A percentile compares a stretch with the other conserved stretches of the same genome.
These are phyloP conservation scores for Ascobolus immersus DNA, from an alignment of 495 filamentous ascomycete genomes.

Conservation along the genomic window DNA sequence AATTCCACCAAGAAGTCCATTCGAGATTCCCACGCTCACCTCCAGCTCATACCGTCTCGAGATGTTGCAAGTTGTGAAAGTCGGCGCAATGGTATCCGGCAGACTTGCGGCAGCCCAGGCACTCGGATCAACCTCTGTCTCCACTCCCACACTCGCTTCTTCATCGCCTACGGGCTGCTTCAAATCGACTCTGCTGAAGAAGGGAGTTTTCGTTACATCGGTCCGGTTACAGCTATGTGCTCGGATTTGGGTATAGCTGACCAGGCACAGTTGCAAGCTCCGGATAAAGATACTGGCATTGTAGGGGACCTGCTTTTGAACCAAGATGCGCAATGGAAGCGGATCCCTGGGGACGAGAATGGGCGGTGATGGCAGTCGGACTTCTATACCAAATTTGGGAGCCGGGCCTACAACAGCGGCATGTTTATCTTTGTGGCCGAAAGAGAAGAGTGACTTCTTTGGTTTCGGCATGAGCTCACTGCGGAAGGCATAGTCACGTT, in stretches of 20 bases:
- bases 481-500: conserved; percentile 28
- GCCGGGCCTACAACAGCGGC: conserved; percentile 11
- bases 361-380: conserved; percentile 62
- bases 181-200: conserved; percentile 5
- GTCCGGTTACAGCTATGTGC: conserved; percentile 43
- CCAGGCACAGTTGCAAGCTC: conserved; percentile 51
- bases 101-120: conserved; percentile 45
- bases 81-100: conserved; percentile 62
- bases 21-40: conserved; percentile 40
- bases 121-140: conserved; percentile 34
- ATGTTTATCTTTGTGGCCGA: neutral
- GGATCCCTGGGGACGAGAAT: conserved; percentile 73
- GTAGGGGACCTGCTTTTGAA: conserved; percentile 42
- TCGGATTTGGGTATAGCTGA: conserved; percentile 50
- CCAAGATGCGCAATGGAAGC: conserved; percentile 53
- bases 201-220: conserved; percentile 26
- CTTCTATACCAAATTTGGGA: conserved; percentile 40
- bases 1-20: conserved; percentile 18
- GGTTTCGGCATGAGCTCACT: conserved; percentile 5
- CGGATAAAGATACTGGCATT: conserved; percentile 43
- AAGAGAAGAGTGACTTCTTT: conserved; percentile 7
- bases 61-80: conserved; percentile 76
- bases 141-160: conserved; percentile 33
- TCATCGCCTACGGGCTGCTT: conserved; percentile 5
- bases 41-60: conserved; percentile 58